A percentile compares a stretch with the other conserved stretches of the same genome.
phyloP scores from a whole-genome alignment of 2,329 filamentous ascomycete genomes.

The Diaporthe sp. region DNA sequence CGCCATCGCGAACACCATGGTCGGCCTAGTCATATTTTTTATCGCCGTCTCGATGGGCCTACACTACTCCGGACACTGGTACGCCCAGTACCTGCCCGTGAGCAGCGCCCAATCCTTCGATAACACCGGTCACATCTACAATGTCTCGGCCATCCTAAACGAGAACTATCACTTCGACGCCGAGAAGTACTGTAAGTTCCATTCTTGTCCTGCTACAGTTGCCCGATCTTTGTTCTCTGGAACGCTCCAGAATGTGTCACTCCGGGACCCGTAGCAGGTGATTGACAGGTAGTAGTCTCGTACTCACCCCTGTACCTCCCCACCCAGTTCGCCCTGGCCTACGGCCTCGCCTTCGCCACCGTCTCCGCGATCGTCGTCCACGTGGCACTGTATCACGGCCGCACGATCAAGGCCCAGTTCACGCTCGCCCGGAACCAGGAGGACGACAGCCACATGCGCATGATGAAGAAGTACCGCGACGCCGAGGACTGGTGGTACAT shows the following conservation, averaged over 20 bases:
- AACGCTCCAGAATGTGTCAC: no score
- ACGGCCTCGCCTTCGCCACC: slow-evolving; percentile 77
- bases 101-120: slow-evolving; percentile 73
- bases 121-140: slow-evolving; percentile 71
- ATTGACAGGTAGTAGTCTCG: no score
- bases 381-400: slow-evolving; percentile 67
- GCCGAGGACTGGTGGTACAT: slow-evolving; percentile 71
- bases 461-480: slow-evolving; percentile 73
- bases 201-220: no score
- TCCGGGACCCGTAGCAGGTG: no score
- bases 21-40: slow-evolving; percentile 67
- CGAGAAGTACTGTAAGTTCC: slow-evolving; percentile 71
- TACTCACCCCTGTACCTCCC: slow-evolving; percentile 77
- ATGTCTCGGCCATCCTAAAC: slow-evolving; percentile 71
- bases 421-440: slow-evolving; percentile 67
- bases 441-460: slow-evolving; percentile 70
- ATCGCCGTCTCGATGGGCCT: slow-evolving; percentile 69
- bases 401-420: slow-evolving; percentile 67
- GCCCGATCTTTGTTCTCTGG: no score
- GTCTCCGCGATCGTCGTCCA: slow-evolving; percentile 72
- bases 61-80: slow-evolving; percentile 70
- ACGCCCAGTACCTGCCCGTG: slow-evolving; percentile 70
- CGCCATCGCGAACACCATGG: slow-evolving; percentile 67
- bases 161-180: slow-evolving; percentile 69
- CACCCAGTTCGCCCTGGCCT: slow-evolving; percentile 70